Evolutionary conservation across 192 early-diverging fungal species (phyloP).

Genomic region (Backusella morwellensis): DNA sequence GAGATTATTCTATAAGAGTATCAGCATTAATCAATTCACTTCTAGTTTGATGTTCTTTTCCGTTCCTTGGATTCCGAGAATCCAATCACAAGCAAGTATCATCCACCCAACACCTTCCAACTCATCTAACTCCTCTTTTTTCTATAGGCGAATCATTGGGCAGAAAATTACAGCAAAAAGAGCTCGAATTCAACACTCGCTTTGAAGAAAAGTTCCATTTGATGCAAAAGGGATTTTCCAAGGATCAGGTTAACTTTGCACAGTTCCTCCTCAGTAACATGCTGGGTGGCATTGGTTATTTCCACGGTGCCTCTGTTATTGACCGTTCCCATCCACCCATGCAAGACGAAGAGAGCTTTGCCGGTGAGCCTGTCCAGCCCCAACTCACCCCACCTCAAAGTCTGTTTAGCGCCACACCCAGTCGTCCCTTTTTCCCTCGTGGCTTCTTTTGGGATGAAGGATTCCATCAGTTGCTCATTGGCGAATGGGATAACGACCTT

Average conservation of each 20-base stretch:
- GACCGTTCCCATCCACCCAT: constrained; percentile 64
- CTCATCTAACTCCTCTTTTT: background rate
- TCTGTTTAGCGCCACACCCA: constrained; percentile 82
- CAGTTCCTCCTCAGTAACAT: constrained; percentile 77
- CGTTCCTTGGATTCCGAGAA: constrained; percentile 36
- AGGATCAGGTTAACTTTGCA: constrained; percentile 66
- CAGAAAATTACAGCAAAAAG: constrained; percentile 2
- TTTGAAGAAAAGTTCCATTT: constrained; percentile 78
- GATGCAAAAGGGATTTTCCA: constrained; percentile 59
- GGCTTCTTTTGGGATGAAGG: constrained; percentile 99
- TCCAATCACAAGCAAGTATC: constrained; percentile 6
- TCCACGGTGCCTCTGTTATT: constrained; percentile 74
- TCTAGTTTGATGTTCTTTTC: constrained; percentile 59
- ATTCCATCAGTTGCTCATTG: constrained; percentile 83
- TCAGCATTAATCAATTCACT: background rate
- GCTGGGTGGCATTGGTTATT: constrained; percentile 88
- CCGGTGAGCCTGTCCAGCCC: constrained; percentile 46
- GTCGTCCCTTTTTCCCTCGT: constrained; percentile 91
- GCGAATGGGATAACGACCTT: constrained; percentile 86
- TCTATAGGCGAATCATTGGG: constrained; percentile 5
- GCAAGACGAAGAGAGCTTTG: constrained; percentile 54
- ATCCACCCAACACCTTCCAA: background rate
- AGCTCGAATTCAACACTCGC: constrained; percentile 57
- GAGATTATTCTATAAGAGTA: no score
- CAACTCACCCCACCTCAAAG: constrained; percentile 60